Percentiles rank a stretch among this genome's conserved stretches.
Conservation (phyloP, 1,284 basidiomycete genomes). For the Sporisorium reilianum region DNA sequence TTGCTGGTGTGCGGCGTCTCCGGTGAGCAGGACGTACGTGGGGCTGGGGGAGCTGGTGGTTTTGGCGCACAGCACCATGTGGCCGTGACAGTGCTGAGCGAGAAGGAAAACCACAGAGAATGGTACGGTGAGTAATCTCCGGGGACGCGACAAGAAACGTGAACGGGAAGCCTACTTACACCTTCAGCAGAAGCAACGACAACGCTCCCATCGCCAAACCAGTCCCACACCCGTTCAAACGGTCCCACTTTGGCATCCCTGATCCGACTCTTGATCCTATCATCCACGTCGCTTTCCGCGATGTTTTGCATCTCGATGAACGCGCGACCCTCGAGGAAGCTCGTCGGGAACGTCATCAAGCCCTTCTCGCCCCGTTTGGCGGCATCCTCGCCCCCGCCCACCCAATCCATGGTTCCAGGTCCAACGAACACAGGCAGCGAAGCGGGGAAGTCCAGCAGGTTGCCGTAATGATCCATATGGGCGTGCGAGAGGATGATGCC, state of each 20-base stretch:
- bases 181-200: constrained; percentile 21
- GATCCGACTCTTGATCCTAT: constrained; percentile 3
- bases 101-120: too few relatives aligned
- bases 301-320: constrained; percentile 18
- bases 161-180: constrained; percentile 2
- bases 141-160: too few relatives aligned
- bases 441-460: constrained; percentile 20
- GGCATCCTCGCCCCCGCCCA: constrained; percentile 29
- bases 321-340: constrained; percentile 15
- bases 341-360: constrained; percentile 17
- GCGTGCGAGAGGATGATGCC: constrained; percentile 34
- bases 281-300: neutral
- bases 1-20: constrained; percentile 31
- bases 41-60: neutral
- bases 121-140: too few relatives aligned
- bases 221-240: constrained; percentile 25
- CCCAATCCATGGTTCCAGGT: constrained; percentile 22
- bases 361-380: constrained; percentile 18
- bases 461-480: constrained; percentile 37
- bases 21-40: constrained; percentile 19
- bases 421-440: constrained; percentile 26
- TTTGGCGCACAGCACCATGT: constrained; percentile 18
- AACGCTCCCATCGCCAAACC: constrained; percentile 26
- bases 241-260: constrained; percentile 16
- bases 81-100: constrained; percentile 32